Base-by-base conservation (phyloP, 768 basidiomycete genomes). In the Lenzites betulinus region DNA sequence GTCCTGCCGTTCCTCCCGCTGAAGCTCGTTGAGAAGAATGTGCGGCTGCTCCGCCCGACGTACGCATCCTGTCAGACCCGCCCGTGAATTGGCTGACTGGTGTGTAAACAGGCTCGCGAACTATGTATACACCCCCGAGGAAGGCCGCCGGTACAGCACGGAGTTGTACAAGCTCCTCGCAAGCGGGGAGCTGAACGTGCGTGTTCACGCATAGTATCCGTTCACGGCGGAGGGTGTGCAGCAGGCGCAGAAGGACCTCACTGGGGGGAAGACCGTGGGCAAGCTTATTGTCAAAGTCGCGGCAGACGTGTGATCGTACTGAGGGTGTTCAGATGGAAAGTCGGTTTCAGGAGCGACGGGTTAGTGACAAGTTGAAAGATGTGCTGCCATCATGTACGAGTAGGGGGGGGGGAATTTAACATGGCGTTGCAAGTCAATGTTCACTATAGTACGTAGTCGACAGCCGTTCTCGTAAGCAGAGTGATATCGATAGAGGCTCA, bases 251-350 rank as follows among this genome's bases (percentile, higher is more conserved):
- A 78, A 66, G 13, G 95, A 96, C 69, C 78, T 98, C 60, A 82
- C 81, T 0, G 68, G 70, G 12, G 88, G 96, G 48, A 87, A 85
- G 72, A 92, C 93, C 11, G 82, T 81, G 1, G 96, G 96, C 3
- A 99, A 98, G 72, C 73, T 99, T 67, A 64, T 98, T 51, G 78
- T 98, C 65, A 92, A 90, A 71, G 80, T 93, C 20, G 69, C 68
- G 3, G 58, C 76, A 42, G 51, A 38, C 13, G 36, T 20, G 3
- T 39, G 38, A 39, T 5, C 11, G 30, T n/a, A 33, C 30, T 11
- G 30, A 33, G 30, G n/a, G 30, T 33, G 30, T 4, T 33, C 30
- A 33, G 30, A 4, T 33, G 30, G 11, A 33, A n/a, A n/a, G n/a
- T n/a, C n/a, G n/a, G n/a, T n/a, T n/a, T n/a, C n/a, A n/a, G n/a